Conservation (phyloP, 257 asterid genomes). For the Solanum medicagineum region DNA sequence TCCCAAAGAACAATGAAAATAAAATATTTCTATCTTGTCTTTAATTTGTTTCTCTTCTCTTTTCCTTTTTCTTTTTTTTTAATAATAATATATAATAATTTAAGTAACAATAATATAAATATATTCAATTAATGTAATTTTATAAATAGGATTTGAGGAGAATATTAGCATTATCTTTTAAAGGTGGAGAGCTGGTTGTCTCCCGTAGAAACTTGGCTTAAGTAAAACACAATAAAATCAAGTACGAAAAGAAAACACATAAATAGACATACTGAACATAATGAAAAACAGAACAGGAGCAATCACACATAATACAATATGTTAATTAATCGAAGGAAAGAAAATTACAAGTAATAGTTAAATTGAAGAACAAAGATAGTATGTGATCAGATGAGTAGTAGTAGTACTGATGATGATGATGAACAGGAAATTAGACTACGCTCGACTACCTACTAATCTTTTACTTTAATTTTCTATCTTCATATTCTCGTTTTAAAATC, state of each 20-base stretch:
- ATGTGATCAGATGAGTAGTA: neutral
- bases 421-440: too few species aligned
- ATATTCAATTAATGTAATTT: neutral
- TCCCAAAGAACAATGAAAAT: neutral
- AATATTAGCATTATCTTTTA: neutral
- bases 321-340: neutral
- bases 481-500: neutral
- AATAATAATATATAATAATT: too few species aligned
- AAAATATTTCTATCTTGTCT: neutral
- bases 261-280: neutral
- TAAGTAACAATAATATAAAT: too few species aligned
- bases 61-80: too few species aligned
- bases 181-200: neutral
- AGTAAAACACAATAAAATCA: neutral
- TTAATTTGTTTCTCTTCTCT: too few species aligned
- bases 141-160: fast-evolving
- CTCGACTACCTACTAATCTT: neutral
- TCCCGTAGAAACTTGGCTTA: fast-evolving
- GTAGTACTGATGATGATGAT: neutral
- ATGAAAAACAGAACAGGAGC: neutral
- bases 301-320: neutral
- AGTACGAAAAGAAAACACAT: neutral
- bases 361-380: neutral
- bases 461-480: neutral
- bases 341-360: neutral